Evolutionary conservation across 768 basidiomycete genomes (phyloP).

Genomic region (Mycena crocata): DNA sequence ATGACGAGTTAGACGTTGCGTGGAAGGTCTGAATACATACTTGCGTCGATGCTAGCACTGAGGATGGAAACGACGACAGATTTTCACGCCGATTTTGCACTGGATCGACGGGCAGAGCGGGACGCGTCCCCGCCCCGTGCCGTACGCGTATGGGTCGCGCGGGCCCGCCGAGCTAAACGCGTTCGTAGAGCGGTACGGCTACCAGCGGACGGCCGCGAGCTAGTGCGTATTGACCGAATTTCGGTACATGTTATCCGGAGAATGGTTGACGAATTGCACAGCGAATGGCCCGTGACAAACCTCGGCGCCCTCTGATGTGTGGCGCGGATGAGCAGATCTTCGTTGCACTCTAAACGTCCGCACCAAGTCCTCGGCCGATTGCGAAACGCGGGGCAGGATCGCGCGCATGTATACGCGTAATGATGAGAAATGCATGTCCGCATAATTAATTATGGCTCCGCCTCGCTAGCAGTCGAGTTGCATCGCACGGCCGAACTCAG

Average conservation of each 20-base stretch:
- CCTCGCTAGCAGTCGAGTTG: no score
- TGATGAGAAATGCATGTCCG: no score
- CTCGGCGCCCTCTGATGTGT: constrained; percentile 8
- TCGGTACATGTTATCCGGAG: no score
- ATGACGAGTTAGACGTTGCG: constrained; percentile 96
- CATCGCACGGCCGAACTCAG: no score
- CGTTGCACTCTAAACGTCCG: background rate
- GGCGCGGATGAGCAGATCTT: background rate
- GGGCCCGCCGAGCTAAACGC: constrained; percentile 86
- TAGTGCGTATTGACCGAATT: constrained; percentile 69
- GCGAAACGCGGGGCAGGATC: constrained; percentile 17
- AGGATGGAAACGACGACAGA: constrained; percentile 55
- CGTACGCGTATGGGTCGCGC: constrained; percentile 94
- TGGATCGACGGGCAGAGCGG: constrained; percentile 91
- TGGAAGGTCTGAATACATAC: constrained; percentile 79
- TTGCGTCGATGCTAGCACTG: background rate
- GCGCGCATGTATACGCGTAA: background rate
- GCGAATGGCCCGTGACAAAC: constrained; percentile 30
- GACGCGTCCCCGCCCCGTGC: constrained; percentile 73
- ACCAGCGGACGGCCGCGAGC: constrained; percentile 68
- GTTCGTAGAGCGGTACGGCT: constrained; percentile 83
- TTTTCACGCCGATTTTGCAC: constrained; percentile 95
- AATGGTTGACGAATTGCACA: background rate
- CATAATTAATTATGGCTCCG: background rate
- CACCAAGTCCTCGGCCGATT: constrained; percentile 19